Percentiles rank a stretch among this genome's conserved stretches.
Evolutionary conservation across 1,139 yeast species (phyloP).

Genomic region (Candida sanyaensis): DNA sequence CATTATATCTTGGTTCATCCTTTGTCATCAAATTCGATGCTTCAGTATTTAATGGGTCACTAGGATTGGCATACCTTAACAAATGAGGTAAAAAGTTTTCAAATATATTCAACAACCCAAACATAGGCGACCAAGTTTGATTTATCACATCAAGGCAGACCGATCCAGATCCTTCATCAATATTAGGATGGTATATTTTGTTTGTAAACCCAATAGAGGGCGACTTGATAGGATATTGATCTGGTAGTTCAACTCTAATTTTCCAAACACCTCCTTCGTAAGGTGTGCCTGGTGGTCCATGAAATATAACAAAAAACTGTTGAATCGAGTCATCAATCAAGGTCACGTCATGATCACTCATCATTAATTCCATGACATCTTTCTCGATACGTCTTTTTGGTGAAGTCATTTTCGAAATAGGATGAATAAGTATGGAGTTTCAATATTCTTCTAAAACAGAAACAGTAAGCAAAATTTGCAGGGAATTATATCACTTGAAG

Average conservation of each 20-base stretch:
- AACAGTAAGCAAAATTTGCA: too few relatives aligned
- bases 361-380: slow-evolving; percentile 95
- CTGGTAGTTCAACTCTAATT: slow-evolving; percentile 91
- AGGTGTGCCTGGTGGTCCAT: slow-evolving; percentile 88
- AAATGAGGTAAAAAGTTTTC: slow-evolving; percentile 94
- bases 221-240: slow-evolving; percentile 91
- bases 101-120: slow-evolving; percentile 85
- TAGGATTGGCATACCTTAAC: slow-evolving; percentile 87
- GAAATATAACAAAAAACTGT: slow-evolving; percentile 82
- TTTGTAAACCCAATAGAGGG: slow-evolving; percentile 95
- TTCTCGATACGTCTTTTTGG: slow-evolving; percentile 91
- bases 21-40: slow-evolving; percentile 82
- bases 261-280: slow-evolving; percentile 93
- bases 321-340: slow-evolving; percentile 88
- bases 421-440: background rate
- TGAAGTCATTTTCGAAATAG: slow-evolving; percentile 51
- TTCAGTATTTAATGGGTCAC: slow-evolving; percentile 91
- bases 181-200: slow-evolving; percentile 92
- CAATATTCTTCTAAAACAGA: background rate
- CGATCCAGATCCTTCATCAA: slow-evolving; percentile 86
- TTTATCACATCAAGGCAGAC: slow-evolving; percentile 96
- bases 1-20: slow-evolving; percentile 67
- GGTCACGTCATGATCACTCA: slow-evolving; percentile 92
- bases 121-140: slow-evolving; percentile 99
- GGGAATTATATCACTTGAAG: too few relatives aligned